Base-by-base conservation (phyloP, 2,329 filamentous ascomycete genomes). In the Didymella pinodella region DNA sequence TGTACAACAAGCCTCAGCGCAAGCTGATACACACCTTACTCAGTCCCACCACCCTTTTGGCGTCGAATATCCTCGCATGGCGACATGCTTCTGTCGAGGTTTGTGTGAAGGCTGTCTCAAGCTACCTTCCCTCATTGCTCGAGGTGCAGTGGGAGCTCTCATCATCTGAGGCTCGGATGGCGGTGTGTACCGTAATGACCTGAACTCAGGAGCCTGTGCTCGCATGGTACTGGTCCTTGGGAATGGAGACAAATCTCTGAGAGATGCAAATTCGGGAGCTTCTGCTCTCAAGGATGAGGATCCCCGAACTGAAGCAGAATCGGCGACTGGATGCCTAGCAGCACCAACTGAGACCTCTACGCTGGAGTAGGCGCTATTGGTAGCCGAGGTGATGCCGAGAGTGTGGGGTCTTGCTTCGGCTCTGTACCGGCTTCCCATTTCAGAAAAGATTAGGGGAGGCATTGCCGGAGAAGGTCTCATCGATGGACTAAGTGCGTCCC, bases 141-240 rank as follows among this genome's bases (percentile, higher is more conserved):
- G 46, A 34, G 53, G 53, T 20, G 53, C 53, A 38, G 22, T 38
- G 18, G 53, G 46, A 25, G 45, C 46, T 41, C 53, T 55, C 53
- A 55, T 55, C 22, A 55, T 38, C 11, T 22, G 38, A 49, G 53
- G 53, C 53, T 45, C 53, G 11, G 46, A 31, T 8, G 53, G 53
- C 20, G 53, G 53, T 22, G 38, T 12, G 22, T 32, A 2, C 40
- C 20, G 26, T 7, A 55, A 49, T 29, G 53, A 46, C 25, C 8
- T 49, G 31, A 55, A 55, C 25, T 55, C 46, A n/a, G 53, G 10
- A n/a, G 31, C 46, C 11, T 25, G 18, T 12, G 40, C 38, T 11
- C 40, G 7, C 14, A 43, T 5, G 4, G 22, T 8, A 16, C 40
- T 22, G 25, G 11, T 3, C 8, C 12, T n/a, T 22, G n/a, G 16